Base-by-base conservation (phyloP, 2,329 filamentous ascomycete genomes). In the Fusarium irregulare region DNA sequence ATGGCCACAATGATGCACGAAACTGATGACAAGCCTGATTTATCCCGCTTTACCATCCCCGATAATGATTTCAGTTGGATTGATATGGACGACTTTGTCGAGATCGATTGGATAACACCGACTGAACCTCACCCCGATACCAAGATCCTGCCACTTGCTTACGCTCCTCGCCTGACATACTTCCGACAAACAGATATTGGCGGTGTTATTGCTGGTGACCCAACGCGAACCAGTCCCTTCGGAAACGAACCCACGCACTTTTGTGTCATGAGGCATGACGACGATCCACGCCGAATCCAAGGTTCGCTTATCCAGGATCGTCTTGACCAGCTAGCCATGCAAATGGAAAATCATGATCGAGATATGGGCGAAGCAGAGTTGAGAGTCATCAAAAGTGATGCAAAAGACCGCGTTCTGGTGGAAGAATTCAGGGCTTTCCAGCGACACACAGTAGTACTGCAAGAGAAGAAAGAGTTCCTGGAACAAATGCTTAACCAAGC, bases 51-150 rank as follows among this genome's bases (percentile, higher is more conserved):
- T 77, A 95, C 91, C 0, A 99, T 99, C 51, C 95, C 96, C 0
- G 96, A 99, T 78, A 93, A 97, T 57, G 96, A 99, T 76, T 90
- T 94, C 72, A 94, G 91, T 58, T 99, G 96, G 96, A 94, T 99
- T 68, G 96, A 99, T 76, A 98, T 99, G 94, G 96, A 99, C 77
- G 96, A 99, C 78, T 99, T 99, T 80, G 94, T 99, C 30, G 96
- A 99, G 79, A 83, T 99, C 23, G 97, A 98, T 78, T 98, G 95
- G 95, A 94, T 97, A 56, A 82, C 98, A 25, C 95, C 95, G 1
- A 92, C 93, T 16, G 93, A 97, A 76, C 89, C 92, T 32, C 97
- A 97, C 71, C 94, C 95, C 1, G 92, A 97, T 72, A 98, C 95
- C 1, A 94, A 96, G 79, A 99, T 99, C 47, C 81, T 99, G 56